These are phyloP conservation scores for Chlorophyllum brunneum DNA, from an alignment of 768 basidiomycete genomes.

Conservation along the genomic window DNA sequence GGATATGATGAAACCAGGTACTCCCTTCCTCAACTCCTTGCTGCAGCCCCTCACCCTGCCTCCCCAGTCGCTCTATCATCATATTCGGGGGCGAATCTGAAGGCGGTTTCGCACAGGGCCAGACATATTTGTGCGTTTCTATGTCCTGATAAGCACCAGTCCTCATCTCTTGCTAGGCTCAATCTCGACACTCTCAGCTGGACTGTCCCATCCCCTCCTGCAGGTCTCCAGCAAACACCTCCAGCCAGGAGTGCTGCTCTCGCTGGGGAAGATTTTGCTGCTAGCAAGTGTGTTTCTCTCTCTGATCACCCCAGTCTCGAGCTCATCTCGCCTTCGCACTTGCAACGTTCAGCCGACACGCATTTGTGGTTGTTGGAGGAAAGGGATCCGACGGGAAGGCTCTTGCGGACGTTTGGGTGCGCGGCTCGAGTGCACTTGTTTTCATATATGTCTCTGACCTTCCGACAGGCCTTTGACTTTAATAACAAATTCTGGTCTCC, in stretches of 20 bases:
- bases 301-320: slow-evolving; percentile 4
- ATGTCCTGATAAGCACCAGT: slow-evolving; percentile 1
- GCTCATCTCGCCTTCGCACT: slow-evolving; percentile 14
- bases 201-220: slow-evolving; percentile 51
- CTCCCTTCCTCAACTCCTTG: slow-evolving; percentile 6
- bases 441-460: background rate
- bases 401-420: slow-evolving; percentile 72
- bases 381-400: slow-evolving; percentile 48
- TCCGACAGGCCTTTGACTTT: slow-evolving; percentile 70
- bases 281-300: slow-evolving; percentile 65
- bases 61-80: slow-evolving; percentile 49
- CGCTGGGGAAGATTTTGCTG: slow-evolving; percentile 67
- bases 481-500: slow-evolving; percentile 72
- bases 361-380: slow-evolving; percentile 73
- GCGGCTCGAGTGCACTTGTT: background rate
- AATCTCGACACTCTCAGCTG: slow-evolving; percentile 59
- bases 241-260: slow-evolving; percentile 63
- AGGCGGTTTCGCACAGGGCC: slow-evolving; percentile 55
- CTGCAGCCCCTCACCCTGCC: slow-evolving; percentile 26
- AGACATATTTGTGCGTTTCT: slow-evolving; percentile 61
- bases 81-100: slow-evolving; percentile 76
- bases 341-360: slow-evolving; percentile 51
- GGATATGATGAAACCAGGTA: slow-evolving; percentile 53
- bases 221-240: slow-evolving; percentile 43
- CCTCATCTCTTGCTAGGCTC: slow-evolving; percentile 40